Percentiles rank a stretch among this genome's conserved stretches.
These are phyloP conservation scores for Vachellia collinsii DNA, from an alignment of 306 rosid species.

Conservation along the genomic window DNA sequence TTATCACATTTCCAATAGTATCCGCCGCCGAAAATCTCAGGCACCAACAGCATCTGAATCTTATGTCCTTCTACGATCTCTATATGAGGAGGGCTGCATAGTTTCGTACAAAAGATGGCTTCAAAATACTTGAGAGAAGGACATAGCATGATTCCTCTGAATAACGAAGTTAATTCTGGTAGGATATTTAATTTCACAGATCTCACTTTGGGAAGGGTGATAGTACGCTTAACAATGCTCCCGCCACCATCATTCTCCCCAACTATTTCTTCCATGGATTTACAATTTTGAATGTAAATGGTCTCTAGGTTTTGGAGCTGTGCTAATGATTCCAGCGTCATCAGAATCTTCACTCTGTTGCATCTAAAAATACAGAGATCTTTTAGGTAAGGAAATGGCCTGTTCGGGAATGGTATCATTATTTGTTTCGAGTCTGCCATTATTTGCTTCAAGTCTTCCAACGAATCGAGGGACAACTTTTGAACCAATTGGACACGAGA, in stretches of 20 bases:
- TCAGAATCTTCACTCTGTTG: too few species aligned
- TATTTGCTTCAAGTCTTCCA: not conserved
- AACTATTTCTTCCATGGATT: not conserved
- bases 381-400: slow-evolving; percentile 8
- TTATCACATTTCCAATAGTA: not conserved
- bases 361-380: too few species aligned
- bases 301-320: slow-evolving; percentile 17
- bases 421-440: too few species aligned
- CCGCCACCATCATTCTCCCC: not conserved
- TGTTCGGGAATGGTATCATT: not conserved
- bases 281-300: not conserved
- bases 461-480: accelerated
- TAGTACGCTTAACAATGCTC: not conserved
- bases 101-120: accelerated
- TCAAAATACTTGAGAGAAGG: not conserved
- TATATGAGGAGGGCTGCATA: not conserved
- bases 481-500: too few species aligned
- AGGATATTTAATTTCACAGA: accelerated
- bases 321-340: too few species aligned
- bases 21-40: too few species aligned
- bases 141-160: not conserved
- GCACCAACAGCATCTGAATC: too few species aligned
- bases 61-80: too few species aligned
- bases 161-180: not conserved
- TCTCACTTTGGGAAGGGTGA: not conserved